Evolutionary conservation across 23 red algal species (phyloP).

Genomic region (Chondrus crispus): DNA sequence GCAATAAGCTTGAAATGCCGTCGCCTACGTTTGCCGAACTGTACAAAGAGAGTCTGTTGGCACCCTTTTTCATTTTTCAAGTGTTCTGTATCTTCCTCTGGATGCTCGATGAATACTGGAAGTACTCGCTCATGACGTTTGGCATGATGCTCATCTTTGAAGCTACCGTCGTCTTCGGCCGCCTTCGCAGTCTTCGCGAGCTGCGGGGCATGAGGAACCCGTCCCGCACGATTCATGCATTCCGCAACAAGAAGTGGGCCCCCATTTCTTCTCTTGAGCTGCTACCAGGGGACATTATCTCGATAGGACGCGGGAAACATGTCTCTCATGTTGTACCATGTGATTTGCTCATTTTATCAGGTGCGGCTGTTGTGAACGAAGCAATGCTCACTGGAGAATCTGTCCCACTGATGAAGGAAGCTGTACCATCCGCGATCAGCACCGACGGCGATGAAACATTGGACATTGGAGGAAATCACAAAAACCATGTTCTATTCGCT

Average conservation of each 20-base stretch:
- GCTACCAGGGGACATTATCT: constrained; percentile 91
- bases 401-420: constrained; percentile 96
- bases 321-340: constrained; percentile 85
- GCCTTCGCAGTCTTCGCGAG: constrained; percentile 85
- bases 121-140: constrained; percentile 89
- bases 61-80: constrained; percentile 98
- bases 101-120: constrained; percentile 92
- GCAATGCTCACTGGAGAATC: constrained; percentile 97
- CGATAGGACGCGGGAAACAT: constrained; percentile 56
- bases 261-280: constrained; percentile 69
- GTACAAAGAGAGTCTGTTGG: constrained; percentile 85
- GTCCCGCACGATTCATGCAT: constrained; percentile 57
- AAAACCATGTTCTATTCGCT: constrained; percentile 86
- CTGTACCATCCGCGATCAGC: constrained; percentile 29
- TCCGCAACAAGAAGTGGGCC: constrained; percentile 72
- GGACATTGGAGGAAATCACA: constrained; percentile 62
- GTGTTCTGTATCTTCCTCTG: constrained; percentile 94
- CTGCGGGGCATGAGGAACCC: constrained; percentile 90
- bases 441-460: constrained; percentile 28
- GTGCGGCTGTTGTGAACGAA: constrained; percentile 89
- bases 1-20: constrained; percentile 89
- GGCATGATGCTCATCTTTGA: constrained; percentile 97
- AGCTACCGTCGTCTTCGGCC: constrained; percentile 78
- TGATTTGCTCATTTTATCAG: constrained; percentile 82
- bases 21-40: constrained; percentile 87